Conservation (phyloP, 805 yeast genomes). For the Lipomyces yamanashiensis region DNA sequence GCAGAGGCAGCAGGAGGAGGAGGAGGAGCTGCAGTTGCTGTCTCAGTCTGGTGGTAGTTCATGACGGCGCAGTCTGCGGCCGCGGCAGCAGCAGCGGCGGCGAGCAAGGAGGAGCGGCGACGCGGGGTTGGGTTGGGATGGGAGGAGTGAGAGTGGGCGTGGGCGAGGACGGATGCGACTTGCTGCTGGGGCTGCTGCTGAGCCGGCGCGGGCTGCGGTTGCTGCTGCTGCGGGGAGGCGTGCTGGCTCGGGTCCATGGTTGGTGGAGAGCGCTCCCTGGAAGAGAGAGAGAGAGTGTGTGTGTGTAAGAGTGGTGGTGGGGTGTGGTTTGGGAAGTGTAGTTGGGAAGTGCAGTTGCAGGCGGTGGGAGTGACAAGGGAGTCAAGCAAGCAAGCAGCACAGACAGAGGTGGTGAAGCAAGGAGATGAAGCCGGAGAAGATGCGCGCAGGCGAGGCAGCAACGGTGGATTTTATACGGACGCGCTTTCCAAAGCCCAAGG, state of each 20-base stretch:
- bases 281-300: not conserved
- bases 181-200: conserved; percentile 14
- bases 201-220: conserved; percentile 11
- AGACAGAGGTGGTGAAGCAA: not conserved
- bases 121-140: not conserved
- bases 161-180: not conserved
- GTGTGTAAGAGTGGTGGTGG: not conserved
- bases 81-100: too few relatives aligned
- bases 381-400: too few relatives aligned
- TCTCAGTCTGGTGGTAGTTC: too few relatives aligned
- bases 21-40: too few relatives aligned
- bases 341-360: too few relatives aligned
- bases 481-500: too few relatives aligned
- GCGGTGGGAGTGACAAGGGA: too few relatives aligned
- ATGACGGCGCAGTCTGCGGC: too few relatives aligned
- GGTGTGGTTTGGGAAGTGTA: too few relatives aligned
- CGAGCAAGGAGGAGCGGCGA: not conserved
- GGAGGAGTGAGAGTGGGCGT: not conserved
- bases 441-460: too few relatives aligned
- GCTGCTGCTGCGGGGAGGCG: conserved; percentile 12
- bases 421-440: too few relatives aligned
- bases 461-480: too few relatives aligned
- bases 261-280: not conserved
- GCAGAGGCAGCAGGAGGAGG: not conserved
- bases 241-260: conserved; percentile 3